A percentile compares a stretch with the other conserved stretches of the same genome.
These are phyloP conservation scores for Zalaria sp. DNA, from an alignment of 2,329 filamentous ascomycete genomes.

Conservation along the genomic window DNA sequence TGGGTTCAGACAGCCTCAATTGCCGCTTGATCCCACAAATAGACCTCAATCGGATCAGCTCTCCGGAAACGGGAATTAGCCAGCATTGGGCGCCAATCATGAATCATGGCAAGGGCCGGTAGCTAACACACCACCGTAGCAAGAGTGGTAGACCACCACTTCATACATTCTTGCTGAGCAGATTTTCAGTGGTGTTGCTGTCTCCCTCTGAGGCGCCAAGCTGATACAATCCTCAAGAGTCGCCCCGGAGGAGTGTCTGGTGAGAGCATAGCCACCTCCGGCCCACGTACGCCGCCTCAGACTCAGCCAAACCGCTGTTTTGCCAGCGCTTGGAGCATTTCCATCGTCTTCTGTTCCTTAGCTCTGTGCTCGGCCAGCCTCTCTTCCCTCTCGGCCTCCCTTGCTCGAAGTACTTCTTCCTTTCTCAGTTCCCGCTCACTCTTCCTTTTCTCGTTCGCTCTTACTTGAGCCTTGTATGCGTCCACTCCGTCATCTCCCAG, in stretches of 20 bases:
- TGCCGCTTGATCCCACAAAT: background rate
- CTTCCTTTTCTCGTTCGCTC: conserved; percentile 56
- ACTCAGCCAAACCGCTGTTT: conserved; percentile 58
- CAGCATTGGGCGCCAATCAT: no score
- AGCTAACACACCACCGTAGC: no score
- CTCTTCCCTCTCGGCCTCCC: conserved; percentile 68
- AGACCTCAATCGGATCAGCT: background rate
- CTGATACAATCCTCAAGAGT: no score
- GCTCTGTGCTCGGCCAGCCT: conserved; percentile 52
- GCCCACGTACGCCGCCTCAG: no score
- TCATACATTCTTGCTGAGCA: no score
- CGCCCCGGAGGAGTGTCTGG: no score
- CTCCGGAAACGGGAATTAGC: no score
- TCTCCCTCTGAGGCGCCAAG: no score
- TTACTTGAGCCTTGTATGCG: conserved; percentile 50
- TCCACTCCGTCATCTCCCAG: conserved; percentile 62
- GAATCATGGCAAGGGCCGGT: no score
- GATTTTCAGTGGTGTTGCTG: no score
- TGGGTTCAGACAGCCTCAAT: background rate
- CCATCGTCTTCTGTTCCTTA: conserved; percentile 75
- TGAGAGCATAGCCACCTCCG: no score
- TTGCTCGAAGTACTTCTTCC: conserved; percentile 66
- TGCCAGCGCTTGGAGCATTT: conserved; percentile 65
- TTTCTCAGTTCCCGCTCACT: conserved; percentile 69
- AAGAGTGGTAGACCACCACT: no score